Base-by-base conservation (phyloP, 257 asterid species). In the Solanum tarijense region DNA sequence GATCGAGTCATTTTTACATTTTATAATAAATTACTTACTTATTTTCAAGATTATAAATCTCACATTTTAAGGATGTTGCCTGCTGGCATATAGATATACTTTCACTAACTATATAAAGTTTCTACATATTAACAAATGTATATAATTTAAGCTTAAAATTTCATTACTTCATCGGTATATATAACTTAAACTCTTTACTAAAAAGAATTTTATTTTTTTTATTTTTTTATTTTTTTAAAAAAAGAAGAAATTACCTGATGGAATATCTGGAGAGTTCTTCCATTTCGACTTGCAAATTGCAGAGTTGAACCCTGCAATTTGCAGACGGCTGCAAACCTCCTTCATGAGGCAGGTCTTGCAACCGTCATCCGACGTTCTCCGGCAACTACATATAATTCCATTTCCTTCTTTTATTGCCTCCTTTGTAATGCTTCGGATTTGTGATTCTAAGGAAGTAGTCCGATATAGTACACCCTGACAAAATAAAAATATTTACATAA, bases 261-360 rank as follows among this genome's bases (percentile, higher is more conserved):
- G 96, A 81, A 96, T 93, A 78, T 93, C 93, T 1, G 90, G 85
- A 3, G 96, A 93, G 90, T 94, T 96, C 83, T 73, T 94, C 99
- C 99, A 97, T 88, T 96, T 97, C 43, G 99, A 95, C 88, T 93
- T 96, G 98, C 99, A 95, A 90, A 94, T 94, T 12, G 96, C 96
- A 66, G 94, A 87, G 68, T 96, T 89, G 35, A 91, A 96, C 85
- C 96, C 98, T 3, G 92, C 95, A 71, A 60, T 89, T 78, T 92
- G 97, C 39, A 97, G 92, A 38, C 96, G 94, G 73, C 91, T 88
- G 92, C 98, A 93, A 34, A 94, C 92, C 88, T 43, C 94, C 88
- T 92, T 93, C 99, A 94, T 94, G 18, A 90, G 91, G 60, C 99
- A 97, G 85, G 84, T 92, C 90, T 95, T 93, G 95, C 99, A 97